Evolutionary conservation across 2,329 filamentous ascomycete species (phyloP).

Genomic region (Fusarium transvaalense): DNA sequence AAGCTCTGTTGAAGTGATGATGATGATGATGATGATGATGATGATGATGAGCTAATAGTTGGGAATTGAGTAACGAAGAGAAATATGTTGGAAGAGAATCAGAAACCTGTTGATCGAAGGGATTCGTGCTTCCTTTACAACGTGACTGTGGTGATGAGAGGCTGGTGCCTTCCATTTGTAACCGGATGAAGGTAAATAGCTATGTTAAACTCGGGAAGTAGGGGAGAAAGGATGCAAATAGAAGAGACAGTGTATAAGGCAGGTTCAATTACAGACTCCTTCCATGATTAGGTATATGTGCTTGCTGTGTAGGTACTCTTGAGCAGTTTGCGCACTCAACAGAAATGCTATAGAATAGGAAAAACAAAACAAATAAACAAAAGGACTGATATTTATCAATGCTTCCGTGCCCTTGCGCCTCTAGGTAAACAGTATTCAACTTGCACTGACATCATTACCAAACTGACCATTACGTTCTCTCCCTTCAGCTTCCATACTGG

Average conservation of each 20-base stretch:
- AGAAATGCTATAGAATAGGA: neutral
- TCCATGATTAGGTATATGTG: neutral
- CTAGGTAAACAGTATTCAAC: slow-evolving; percentile 17
- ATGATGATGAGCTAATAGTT: neutral
- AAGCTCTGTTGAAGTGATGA: neutral
- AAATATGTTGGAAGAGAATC: neutral
- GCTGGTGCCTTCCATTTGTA: neutral
- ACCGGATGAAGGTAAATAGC: neutral
- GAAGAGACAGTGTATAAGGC: neutral
- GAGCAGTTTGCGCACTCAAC: neutral
- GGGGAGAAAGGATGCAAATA: neutral
- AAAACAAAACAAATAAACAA: neutral
- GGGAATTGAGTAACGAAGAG: neutral
- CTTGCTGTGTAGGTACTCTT: neutral
- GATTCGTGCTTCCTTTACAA: neutral
- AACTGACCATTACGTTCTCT: slow-evolving; percentile 31
- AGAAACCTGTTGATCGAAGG: neutral
- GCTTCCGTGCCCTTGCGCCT: slow-evolving; percentile 5
- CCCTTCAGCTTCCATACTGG: slow-evolving; percentile 43
- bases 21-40: neutral
- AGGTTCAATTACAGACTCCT: neutral
- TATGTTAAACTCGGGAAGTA: neutral
- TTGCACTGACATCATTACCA: slow-evolving; percentile 23
- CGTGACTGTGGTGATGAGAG: neutral
- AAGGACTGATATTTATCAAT: slow-evolving; percentile 12